Conservation (phyloP, 208 protist species). For the Trichomonas gallinae region DNA sequence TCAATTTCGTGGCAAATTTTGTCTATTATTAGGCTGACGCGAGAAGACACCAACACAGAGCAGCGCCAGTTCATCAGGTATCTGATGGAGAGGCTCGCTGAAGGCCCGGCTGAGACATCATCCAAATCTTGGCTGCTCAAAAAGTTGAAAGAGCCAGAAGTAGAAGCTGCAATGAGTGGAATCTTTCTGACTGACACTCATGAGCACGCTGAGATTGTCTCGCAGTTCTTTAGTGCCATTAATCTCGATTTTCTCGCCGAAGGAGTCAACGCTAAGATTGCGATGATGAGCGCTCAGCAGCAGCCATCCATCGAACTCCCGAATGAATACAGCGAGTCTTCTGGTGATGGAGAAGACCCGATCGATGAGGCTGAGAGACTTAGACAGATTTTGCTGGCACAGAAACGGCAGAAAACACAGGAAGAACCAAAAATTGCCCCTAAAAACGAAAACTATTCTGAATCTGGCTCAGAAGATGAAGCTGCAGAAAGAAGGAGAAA, state of each 20-base stretch:
- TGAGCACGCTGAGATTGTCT: not conserved
- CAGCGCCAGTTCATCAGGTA: not conserved
- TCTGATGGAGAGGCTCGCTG: not conserved
- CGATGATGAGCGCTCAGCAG: not conserved
- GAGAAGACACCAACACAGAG: conserved; percentile 6
- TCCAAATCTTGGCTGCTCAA: not conserved
- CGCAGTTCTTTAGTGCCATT: not conserved
- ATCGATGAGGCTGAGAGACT: not conserved
- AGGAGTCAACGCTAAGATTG: not conserved
- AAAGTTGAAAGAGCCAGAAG: not conserved
- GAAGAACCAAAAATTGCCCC: not conserved
- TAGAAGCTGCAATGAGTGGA: not conserved
- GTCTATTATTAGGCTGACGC: not conserved
- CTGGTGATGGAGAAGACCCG: not conserved
- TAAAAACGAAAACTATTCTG: not conserved
- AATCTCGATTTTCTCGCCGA: not conserved
- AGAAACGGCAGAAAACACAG: not conserved
- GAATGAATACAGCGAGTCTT: not conserved
- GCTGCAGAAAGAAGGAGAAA: not conserved
- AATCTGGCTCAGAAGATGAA: not conserved
- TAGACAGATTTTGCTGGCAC: not conserved
- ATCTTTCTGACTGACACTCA: not conserved
- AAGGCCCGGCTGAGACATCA: not conserved
- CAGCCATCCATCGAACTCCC: not conserved
- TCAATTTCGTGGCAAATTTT: not conserved